phyloP scores from a whole-genome alignment of 257 asterid species.

The Nicotiana obtusifolia region DNA sequence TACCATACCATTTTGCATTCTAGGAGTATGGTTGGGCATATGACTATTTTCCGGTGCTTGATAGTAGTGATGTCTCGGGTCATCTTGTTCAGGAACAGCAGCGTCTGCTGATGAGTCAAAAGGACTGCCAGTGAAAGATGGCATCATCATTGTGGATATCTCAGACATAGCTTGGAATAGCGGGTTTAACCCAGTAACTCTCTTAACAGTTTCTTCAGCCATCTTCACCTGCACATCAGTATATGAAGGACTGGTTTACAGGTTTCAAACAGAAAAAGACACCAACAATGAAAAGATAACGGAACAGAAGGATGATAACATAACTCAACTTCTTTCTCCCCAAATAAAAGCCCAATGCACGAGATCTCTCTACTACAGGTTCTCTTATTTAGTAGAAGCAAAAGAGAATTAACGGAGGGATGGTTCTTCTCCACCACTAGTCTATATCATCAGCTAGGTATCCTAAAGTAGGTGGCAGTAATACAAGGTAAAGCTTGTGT shows the following conservation, averaged over 20 bases:
- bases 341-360: not conserved
- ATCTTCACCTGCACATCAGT: constrained; percentile 62
- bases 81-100: constrained; percentile 62
- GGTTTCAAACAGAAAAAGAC: not conserved
- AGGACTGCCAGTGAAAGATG: constrained; percentile 53
- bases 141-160: constrained; percentile 53
- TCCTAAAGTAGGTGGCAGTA: not conserved
- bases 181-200: constrained; percentile 83
- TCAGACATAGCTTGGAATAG: constrained; percentile 80
- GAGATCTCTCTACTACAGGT: not conserved
- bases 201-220: constrained; percentile 91
- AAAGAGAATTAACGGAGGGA: not conserved
- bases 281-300: not conserved
- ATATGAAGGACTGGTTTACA: not conserved
- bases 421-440: not conserved
- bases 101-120: constrained; percentile 63
- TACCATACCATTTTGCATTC: constrained; percentile 36
- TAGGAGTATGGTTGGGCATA: constrained; percentile 24
- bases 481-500: constrained; percentile 1
- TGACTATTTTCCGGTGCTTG: constrained; percentile 35
- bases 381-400: not conserved
- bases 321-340: not conserved
- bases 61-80: constrained; percentile 45
- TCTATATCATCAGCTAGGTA: not conserved
- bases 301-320: not conserved